Evolutionary conservation across 1,284 basidiomycete genomes (phyloP), one percentile per base, ranked within the genome.

Genomic region (Amylostereum areolatum): DNA sequence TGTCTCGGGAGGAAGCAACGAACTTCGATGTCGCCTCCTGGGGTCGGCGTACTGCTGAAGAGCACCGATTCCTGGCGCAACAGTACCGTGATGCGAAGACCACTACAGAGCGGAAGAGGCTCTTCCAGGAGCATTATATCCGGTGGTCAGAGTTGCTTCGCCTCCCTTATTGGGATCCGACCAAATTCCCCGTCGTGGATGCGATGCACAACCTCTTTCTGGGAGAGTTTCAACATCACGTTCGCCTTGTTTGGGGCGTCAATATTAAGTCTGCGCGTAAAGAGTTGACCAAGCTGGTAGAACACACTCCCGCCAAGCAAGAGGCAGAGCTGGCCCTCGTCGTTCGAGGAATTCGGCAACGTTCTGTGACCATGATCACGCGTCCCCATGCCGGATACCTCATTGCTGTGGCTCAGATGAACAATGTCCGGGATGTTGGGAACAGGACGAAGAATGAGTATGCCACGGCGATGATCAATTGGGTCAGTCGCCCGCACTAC

Each of bases 161-260:
- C 1, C 57, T 75, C 0, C 66, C 65, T 1, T 74, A 73, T 49
- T 74, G 65, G 62, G 60, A 72, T 48, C 65, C 65, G 1, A 57
- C 53, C 0, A 8, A 28, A 4, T 67, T 61, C 29, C 33, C 65
- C 0, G 51, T 67, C 0, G 50, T 71, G 4, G 65, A 73, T 33
- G 35, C 59, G 0, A 73, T 73, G 70, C 70, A 73, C 41, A 62
- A 59, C 28, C 54, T 72, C 0, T 62, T 63, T 48, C 59, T 66
- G 18, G 62, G 66, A 3, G 43, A 66, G 5, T 43, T 67, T 27
- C 48, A 61, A 28, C 47, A 57, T n/a, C 67, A 72, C 47, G 51
- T 58, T 25, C 46, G 54, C 5, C 50, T 58, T 2, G 50, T 68
- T 42, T 62, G 50, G 56, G 60, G 37, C 5, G 27, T 39, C n/a